Conservation (phyloP, 208 protist genomes). For the Trypanosoma platydactyli region DNA sequence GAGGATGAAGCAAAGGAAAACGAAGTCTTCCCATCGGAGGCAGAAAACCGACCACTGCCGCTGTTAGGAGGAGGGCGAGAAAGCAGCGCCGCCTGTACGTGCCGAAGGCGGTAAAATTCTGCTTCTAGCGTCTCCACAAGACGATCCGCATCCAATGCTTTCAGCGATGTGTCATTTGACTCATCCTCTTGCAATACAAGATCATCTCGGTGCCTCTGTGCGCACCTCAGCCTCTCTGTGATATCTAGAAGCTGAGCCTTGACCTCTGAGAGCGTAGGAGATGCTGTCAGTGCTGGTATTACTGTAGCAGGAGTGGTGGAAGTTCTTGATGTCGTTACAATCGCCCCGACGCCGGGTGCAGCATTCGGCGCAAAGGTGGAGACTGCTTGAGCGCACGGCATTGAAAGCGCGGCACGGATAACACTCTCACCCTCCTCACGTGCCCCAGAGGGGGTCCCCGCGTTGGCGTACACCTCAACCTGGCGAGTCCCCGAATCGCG, state of each 20-base stretch:
- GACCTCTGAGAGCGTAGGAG: slow-evolving; percentile 33
- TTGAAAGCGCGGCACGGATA: not conserved
- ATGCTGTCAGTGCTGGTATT: not conserved
- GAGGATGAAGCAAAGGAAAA: not conserved
- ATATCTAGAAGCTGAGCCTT: slow-evolving; percentile 50
- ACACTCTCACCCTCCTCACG: not conserved
- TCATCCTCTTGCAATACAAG: slow-evolving; percentile 72
- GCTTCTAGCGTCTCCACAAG: slow-evolving; percentile 47
- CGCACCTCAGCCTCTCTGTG: slow-evolving; percentile 42
- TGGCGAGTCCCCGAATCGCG: not conserved
- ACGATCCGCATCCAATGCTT: slow-evolving; percentile 44
- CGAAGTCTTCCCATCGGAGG: not conserved
- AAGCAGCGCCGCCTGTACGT: slow-evolving; percentile 45
- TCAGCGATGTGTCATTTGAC: slow-evolving; percentile 46
- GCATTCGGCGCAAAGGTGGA: not conserved
- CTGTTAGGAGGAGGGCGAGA: slow-evolving; percentile 29
- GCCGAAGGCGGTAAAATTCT: slow-evolving; percentile 45
- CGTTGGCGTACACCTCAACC: slow-evolving; percentile 7
- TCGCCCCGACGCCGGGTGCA: not conserved
- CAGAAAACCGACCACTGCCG: slow-evolving; percentile 3
- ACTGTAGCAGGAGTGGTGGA: not conserved
- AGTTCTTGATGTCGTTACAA: not conserved
- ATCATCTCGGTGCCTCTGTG: slow-evolving; percentile 66
- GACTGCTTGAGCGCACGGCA: too few relatives aligned
- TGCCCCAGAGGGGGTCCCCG: not conserved